Conservation (phyloP, 805 yeast genomes). For the Ogataea corticis region DNA sequence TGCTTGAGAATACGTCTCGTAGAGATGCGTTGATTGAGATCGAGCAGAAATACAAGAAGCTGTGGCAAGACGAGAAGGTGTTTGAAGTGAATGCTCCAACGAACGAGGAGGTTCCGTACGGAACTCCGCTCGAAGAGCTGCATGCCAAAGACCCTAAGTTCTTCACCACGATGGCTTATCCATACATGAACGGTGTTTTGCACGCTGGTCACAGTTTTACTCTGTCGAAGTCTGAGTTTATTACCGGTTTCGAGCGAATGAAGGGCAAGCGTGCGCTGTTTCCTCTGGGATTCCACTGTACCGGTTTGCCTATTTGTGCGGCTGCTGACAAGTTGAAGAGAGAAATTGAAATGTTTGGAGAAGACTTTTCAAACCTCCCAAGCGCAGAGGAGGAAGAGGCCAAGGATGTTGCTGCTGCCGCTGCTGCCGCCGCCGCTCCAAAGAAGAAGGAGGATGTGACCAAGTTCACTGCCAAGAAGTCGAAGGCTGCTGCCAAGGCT, state of each 20-base stretch:
- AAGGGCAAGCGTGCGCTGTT: constrained; percentile 87
- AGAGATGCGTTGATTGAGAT: constrained; percentile 90
- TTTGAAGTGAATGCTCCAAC: constrained; percentile 91
- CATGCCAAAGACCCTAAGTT: constrained; percentile 81
- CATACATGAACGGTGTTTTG: constrained; percentile 97
- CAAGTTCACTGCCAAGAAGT: constrained; percentile 88
- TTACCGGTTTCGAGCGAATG: constrained; percentile 93
- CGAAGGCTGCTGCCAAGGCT: constrained; percentile 90
- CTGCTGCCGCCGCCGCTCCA: constrained; percentile 30
- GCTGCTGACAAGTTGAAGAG: constrained; percentile 93
- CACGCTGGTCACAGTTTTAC: constrained; percentile 99
- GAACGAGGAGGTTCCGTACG: constrained; percentile 58
- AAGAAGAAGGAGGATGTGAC: constrained; percentile 74
- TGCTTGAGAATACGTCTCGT: constrained; percentile 70
- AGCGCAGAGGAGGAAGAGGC: constrained; percentile 56
- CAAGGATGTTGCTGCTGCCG: constrained; percentile 30
- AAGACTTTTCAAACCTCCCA: constrained; percentile 69
- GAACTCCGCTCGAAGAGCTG: constrained; percentile 63
- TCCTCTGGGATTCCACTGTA: constrained; percentile 98
- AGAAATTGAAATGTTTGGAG: constrained; percentile 90
- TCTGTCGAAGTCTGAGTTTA: constrained; percentile 88
- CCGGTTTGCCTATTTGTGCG: constrained; percentile 97
- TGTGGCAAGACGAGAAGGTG: constrained; percentile 84
- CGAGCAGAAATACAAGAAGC: constrained; percentile 82
- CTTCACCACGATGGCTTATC: constrained; percentile 95